Percentiles rank a stretch among this genome's conserved stretches.
Evolutionary conservation across 768 basidiomycete species (phyloP).

Genomic region (Suillus spraguei): DNA sequence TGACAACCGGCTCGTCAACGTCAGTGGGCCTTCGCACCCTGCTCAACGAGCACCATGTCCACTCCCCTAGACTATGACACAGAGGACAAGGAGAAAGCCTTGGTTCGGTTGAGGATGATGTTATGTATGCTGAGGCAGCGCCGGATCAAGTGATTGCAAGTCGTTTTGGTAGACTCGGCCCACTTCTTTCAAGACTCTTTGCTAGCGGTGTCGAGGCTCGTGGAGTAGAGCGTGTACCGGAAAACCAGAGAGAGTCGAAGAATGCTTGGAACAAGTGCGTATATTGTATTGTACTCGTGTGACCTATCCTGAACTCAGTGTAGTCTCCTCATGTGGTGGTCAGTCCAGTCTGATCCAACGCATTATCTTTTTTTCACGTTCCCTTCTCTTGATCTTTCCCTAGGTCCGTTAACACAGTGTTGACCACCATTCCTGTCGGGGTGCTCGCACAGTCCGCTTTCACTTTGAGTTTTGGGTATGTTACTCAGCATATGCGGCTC

Average conservation of each 20-base stretch:
- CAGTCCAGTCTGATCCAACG: conserved; percentile 8
- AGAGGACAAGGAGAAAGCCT: conserved; percentile 27
- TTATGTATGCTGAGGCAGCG: conserved; percentile 21
- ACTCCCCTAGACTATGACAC: neutral
- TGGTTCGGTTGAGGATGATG: neutral
- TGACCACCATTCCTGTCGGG: conserved; percentile 54
- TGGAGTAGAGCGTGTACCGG: conserved; percentile 57
- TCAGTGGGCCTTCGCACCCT: neutral
- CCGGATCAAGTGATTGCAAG: conserved; percentile 32
- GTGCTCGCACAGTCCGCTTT: conserved; percentile 50
- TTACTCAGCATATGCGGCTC: conserved; percentile 7
- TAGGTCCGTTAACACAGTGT: conserved; percentile 50
- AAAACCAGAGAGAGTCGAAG: conserved; percentile 46
- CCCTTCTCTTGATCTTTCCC: neutral
- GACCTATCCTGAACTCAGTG: neutral
- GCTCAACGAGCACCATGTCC: conserved; percentile 1
- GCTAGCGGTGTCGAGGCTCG: conserved; percentile 55
- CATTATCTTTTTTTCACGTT: neutral
- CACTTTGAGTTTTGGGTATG: conserved; percentile 49
- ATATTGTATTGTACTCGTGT: neutral
- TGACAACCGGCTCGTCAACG: neutral
- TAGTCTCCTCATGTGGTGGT: conserved; percentile 51
- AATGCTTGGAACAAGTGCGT: conserved; percentile 48
- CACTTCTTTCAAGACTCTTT: conserved; percentile 42
- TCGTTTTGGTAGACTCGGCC: conserved; percentile 33